A percentile compares a stretch with the other conserved stretches of the same genome.
These are phyloP conservation scores for Debaryomycetaceae sp. DNA, from an alignment of 1,139 yeast genomes.

Conservation along the genomic window DNA sequence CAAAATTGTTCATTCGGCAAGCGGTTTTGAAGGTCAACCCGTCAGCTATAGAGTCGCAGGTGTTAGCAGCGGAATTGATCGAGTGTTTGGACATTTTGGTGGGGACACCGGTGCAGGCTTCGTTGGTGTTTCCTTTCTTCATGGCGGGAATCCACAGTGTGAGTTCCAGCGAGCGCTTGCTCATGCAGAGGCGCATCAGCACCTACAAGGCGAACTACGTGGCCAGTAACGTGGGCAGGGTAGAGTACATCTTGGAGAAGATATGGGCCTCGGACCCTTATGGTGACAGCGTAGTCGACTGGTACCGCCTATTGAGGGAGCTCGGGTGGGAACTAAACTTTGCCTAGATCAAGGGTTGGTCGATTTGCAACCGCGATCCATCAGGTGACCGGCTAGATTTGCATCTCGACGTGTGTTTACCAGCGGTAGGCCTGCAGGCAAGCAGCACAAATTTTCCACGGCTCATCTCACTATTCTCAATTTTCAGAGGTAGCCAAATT, in stretches of 20 bases:
- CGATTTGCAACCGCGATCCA: neutral
- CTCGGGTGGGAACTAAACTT: conserved; percentile 78
- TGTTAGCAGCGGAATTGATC: conserved; percentile 50
- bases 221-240: conserved; percentile 63
- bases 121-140: conserved; percentile 71
- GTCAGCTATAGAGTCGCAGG: conserved; percentile 60
- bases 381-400: neutral
- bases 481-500: neutral
- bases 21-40: conserved; percentile 60
- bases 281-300: conserved; percentile 46
- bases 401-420: conserved; percentile 1
- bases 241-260: conserved; percentile 54
- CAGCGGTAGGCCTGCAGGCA: too few species aligned
- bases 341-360: conserved; percentile 35
- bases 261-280: conserved; percentile 38
- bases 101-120: conserved; percentile 66
- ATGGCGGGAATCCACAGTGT: conserved; percentile 72
- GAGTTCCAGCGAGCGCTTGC: conserved; percentile 41
- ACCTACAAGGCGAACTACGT: conserved; percentile 57
- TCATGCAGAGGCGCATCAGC: conserved; percentile 51
- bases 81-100: conserved; percentile 59
- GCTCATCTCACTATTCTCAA: neutral
- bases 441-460: neutral
- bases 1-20: conserved; percentile 64
- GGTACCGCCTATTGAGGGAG: conserved; percentile 62